These are phyloP conservation scores for Zygnema circumcarinatum DNA, from an alignment of 139 green algal genomes.

Conservation along the genomic window DNA sequence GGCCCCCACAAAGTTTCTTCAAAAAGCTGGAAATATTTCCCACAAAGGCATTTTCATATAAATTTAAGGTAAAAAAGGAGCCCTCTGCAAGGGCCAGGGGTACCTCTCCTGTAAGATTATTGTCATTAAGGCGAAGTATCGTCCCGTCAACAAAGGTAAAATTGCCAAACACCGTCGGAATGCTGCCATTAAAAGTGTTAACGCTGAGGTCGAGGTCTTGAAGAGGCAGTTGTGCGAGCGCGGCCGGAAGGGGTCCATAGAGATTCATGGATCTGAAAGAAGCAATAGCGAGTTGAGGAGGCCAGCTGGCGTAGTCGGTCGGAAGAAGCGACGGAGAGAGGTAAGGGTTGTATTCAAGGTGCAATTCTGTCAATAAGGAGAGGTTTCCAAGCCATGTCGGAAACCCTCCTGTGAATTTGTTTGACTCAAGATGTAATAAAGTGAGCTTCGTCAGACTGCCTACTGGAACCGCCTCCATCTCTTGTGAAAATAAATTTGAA, in stretches of 20 bases:
- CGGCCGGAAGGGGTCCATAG: conserved; percentile 14
- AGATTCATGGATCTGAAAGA: background rate
- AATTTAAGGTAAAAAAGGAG: background rate
- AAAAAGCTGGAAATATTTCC: background rate
- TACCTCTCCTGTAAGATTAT: background rate
- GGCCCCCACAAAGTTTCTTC: background rate
- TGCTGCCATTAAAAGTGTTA: conserved; percentile 25
- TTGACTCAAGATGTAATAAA: background rate
- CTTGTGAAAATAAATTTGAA: background rate
- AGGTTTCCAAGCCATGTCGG: background rate
- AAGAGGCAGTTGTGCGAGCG: background rate
- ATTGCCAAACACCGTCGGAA: background rate
- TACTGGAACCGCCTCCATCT: background rate
- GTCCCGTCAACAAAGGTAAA: background rate
- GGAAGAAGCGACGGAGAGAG: background rate
- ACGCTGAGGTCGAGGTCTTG: background rate
- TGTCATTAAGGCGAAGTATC: background rate
- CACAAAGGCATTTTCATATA: background rate
- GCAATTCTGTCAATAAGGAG: background rate
- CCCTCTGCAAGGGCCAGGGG: background rate
- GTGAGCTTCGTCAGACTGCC: background rate
- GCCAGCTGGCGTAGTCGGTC: background rate
- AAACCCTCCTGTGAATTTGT: background rate
- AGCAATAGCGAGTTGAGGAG: too few species aligned
- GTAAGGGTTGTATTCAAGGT: background rate